phyloP scores from a whole-genome alignment of 2,329 filamentous ascomycete genomes.

The Colletotrichum cereale region DNA sequence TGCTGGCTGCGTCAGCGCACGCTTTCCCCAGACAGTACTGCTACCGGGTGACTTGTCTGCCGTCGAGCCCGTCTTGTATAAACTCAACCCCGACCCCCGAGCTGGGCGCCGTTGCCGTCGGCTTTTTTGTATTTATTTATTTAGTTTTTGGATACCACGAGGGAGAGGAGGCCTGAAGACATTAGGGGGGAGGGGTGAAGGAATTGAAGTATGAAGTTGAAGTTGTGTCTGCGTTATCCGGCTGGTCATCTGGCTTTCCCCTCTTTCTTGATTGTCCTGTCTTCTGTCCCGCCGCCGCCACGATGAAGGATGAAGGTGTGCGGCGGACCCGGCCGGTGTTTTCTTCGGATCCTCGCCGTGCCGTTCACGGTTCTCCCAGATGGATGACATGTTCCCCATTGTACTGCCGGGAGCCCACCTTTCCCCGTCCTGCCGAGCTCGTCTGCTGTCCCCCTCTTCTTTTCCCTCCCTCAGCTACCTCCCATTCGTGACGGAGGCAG shows the following conservation, averaged over 20 bases:
- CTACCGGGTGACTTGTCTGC: not conserved
- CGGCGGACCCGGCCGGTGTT: no score
- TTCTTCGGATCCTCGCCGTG: no score
- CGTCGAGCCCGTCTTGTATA: not conserved
- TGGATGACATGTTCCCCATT: not conserved
- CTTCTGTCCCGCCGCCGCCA: not conserved
- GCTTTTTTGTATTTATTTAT: not conserved
- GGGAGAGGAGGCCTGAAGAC: not conserved
- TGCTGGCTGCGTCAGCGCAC: not conserved
- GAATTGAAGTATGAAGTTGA: not conserved
- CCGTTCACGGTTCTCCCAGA: not conserved
- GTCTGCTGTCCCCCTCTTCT: not conserved
- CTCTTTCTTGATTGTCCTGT: not conserved
- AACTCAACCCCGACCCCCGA: no score
- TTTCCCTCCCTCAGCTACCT: no score
- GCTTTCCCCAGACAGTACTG: not conserved
- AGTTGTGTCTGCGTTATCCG: not conserved
- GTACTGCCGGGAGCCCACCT: not conserved
- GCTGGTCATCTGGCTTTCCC: no score
- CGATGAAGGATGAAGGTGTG: no score
- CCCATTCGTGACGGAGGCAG: not conserved
- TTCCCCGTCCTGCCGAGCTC: not conserved
- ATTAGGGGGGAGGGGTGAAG: not conserved
- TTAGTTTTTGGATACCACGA: constrained; percentile 4
- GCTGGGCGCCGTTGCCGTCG: not conserved